Evolutionary conservation across 129 eudicot genomes (phyloP).

Genomic region (Saussurea involucrata): DNA sequence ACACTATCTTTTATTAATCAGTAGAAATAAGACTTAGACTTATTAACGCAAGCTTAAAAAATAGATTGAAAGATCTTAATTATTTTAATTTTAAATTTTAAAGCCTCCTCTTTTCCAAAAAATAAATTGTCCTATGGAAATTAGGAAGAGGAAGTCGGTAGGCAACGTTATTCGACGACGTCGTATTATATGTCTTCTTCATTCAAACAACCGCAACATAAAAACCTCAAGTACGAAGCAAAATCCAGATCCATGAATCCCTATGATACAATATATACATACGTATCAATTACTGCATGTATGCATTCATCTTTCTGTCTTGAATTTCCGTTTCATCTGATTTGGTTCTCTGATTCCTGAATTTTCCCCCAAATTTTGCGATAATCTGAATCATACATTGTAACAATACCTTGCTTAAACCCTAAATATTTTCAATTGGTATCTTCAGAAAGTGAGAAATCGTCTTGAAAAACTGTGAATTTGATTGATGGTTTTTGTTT

Average conservation of each 20-base stretch:
- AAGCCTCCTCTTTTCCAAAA: not conserved
- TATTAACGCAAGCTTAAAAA: too few relatives aligned
- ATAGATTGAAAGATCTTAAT: too few relatives aligned
- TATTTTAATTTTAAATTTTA: not conserved
- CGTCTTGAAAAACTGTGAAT: not conserved
- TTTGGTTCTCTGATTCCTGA: not conserved
- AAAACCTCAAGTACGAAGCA: conserved; percentile 21
- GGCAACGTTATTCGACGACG: conserved; percentile 24
- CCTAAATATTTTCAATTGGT: conserved; percentile 19
- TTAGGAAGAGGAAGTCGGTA: conserved; percentile 23
- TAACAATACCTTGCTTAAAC: conserved; percentile 34
- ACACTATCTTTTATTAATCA: too few relatives aligned
- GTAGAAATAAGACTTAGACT: too few relatives aligned
- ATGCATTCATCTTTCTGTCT: conserved; percentile 14
- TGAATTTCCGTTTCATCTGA: not conserved
- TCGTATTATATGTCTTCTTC: conserved; percentile 41
- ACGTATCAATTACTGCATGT: conserved; percentile 5
- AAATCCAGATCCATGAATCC: conserved; percentile 21
- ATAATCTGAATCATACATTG: conserved; percentile 17
- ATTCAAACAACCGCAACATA: conserved; percentile 25
- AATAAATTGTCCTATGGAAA: not conserved
- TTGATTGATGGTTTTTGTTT: conserved; percentile 6
- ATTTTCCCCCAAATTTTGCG: conserved; percentile 11
- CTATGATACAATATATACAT: not conserved
- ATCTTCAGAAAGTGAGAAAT: not conserved